These are phyloP conservation scores for Inga oerstediana DNA, from an alignment of 306 rosid species.

Conservation along the genomic window DNA sequence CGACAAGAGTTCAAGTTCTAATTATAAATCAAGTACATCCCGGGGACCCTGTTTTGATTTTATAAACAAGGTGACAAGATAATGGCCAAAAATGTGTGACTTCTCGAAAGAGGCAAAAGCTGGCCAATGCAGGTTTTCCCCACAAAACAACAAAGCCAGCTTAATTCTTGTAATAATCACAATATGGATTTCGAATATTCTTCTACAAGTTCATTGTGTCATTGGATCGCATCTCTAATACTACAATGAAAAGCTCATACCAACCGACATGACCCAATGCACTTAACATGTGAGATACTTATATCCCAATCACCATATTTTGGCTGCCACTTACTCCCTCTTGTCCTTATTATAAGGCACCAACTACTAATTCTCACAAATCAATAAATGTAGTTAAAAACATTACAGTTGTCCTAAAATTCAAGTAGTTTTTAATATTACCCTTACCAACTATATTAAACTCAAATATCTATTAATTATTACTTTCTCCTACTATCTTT, in stretches of 20 bases:
- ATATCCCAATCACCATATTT: background rate
- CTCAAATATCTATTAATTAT: too few relatives aligned
- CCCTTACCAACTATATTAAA: too few relatives aligned
- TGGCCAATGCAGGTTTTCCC: background rate
- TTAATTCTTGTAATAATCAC: background rate
- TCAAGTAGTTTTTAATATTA: too few relatives aligned
- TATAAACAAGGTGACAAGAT: background rate
- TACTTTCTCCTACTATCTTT: too few relatives aligned
- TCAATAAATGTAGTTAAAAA: too few relatives aligned
- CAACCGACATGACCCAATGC: background rate
- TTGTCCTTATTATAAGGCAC: too few relatives aligned
- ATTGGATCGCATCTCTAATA: slow-evolving; percentile 20
- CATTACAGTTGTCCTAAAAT: too few relatives aligned
- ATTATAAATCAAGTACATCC: background rate
- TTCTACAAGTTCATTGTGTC: background rate
- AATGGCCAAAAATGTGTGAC: too few relatives aligned
- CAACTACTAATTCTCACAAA: too few relatives aligned
- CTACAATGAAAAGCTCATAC: slow-evolving; percentile 23
- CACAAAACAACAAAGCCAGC: background rate
- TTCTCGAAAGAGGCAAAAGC: background rate
- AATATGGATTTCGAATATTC: background rate
- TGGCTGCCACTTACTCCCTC: background rate
- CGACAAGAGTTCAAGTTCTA: background rate
- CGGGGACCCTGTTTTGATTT: background rate
- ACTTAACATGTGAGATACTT: background rate